A percentile compares a stretch with the other conserved stretches of the same genome.
Conservation (phyloP, 441 rosid genomes). For the Adansonia gregorii region DNA sequence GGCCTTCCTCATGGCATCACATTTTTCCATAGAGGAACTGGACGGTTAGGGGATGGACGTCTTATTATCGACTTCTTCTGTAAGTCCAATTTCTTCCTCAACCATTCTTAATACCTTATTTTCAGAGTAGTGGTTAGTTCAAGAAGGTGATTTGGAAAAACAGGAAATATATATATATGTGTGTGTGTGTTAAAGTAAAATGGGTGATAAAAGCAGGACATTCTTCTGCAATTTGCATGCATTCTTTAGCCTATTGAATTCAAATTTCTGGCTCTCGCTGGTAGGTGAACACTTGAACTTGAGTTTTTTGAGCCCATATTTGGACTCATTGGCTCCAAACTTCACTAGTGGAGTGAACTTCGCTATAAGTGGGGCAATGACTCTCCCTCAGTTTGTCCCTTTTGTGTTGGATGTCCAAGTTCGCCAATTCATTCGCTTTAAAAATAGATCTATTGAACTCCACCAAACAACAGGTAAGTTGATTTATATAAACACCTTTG, state of each 20-base stretch:
- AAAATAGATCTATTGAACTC: constrained; percentile 46
- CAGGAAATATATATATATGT: too few species aligned
- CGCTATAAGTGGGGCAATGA: constrained; percentile 51
- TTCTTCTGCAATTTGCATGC: neutral
- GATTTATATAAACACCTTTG: neutral
- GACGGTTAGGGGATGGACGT: constrained; percentile 51
- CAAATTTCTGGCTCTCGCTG: neutral
- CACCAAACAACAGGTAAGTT: constrained; percentile 34
- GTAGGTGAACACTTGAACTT: constrained; percentile 48
- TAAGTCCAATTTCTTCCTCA: constrained; percentile 31
- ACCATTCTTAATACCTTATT: neutral
- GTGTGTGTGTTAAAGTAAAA: neutral
- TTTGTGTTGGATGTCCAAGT: constrained; percentile 47
- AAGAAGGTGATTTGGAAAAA: neutral
- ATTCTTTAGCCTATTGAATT: constrained; percentile 6
- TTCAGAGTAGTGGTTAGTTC: neutral
- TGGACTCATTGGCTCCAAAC: constrained; percentile 56
- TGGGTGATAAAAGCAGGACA: neutral
- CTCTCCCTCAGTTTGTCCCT: constrained; percentile 43
- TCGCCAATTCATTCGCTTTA: constrained; percentile 49
- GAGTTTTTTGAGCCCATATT: constrained; percentile 48
- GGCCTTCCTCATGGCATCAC: constrained; percentile 52
- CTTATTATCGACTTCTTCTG: constrained; percentile 49
- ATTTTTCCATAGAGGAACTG: constrained; percentile 50
- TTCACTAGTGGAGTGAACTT: constrained; percentile 54